Evolutionary conservation across 2,329 filamentous ascomycete species (phyloP).

Genomic region (Epichloe sylvatica): DNA sequence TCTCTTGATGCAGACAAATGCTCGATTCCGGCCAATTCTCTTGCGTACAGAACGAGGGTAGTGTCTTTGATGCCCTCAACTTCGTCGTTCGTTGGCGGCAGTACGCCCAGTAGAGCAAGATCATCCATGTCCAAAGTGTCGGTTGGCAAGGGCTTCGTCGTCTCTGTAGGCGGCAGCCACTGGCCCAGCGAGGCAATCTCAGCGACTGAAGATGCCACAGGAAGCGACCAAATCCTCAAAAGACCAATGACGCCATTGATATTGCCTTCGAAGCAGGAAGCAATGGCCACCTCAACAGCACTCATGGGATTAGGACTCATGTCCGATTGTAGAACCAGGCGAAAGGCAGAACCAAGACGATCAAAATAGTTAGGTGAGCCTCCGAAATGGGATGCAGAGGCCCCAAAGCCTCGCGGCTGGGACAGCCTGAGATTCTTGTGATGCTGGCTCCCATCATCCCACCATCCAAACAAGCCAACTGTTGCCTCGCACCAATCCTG

Average conservation of each 20-base stretch:
- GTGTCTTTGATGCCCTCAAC: conserved; percentile 61
- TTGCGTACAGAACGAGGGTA: conserved; percentile 63
- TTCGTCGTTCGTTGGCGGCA: conserved; percentile 42
- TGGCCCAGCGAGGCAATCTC: conserved; percentile 73
- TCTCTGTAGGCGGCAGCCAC: conserved; percentile 50
- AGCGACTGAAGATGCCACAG: conserved; percentile 61
- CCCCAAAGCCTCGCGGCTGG: conserved; percentile 24
- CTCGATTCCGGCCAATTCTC: conserved; percentile 45
- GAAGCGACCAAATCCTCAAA: conserved; percentile 66
- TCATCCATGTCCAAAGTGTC: conserved; percentile 69
- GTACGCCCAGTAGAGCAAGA: conserved; percentile 65
- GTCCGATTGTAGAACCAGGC: conserved; percentile 52
- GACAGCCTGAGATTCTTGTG: conserved; percentile 27
- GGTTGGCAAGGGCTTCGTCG: conserved; percentile 35
- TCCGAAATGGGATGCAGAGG: conserved; percentile 27
- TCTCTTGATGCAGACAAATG: conserved; percentile 39
- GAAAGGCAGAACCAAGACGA: conserved; percentile 58
- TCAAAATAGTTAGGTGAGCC: conserved; percentile 57
- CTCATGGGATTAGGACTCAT: conserved; percentile 67
- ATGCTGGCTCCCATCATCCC: conserved; percentile 59
- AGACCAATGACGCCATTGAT: conserved; percentile 62
- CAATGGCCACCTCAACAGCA: conserved; percentile 66
- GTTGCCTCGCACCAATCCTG: conserved; percentile 90
- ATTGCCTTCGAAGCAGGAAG: conserved; percentile 71
- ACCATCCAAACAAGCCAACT: conserved; percentile 75